Evolutionary conservation across 768 basidiomycete genomes (phyloP), one percentile per base, ranked within the genome.

Genomic region (Tylopilus intermedius): DNA sequence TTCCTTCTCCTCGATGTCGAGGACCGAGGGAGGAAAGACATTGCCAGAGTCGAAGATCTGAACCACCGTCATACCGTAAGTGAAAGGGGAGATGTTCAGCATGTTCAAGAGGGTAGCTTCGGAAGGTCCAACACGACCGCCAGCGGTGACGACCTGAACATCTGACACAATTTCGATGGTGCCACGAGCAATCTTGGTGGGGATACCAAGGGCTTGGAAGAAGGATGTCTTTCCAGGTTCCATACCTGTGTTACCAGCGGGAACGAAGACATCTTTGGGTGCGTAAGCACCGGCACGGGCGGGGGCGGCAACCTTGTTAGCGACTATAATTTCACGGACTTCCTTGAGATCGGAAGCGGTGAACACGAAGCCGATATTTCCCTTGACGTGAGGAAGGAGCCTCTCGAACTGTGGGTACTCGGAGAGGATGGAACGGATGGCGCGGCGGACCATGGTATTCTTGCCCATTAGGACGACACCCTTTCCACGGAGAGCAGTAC

Each of bases 361-460:
- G 82, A 98, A 99, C 71, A 99, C 95, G 78, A 99, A 99, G 45
- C 96, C 96, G 64, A 99, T 90, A 83, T 99, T 99, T 63, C 95
- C 96, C 72, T 78, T 90, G 76, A 99, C 79, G 79, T 90, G 83
- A 59, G 94, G 95, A 55, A 99, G 87, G 73, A 99, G 88, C 67
- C 84, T 88, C 79, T 99, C 96, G 78, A 87, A 94, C 69, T 94
- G 87, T 49, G 95, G 96, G 79, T 76, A 79, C 64, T 98, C 96
- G 60, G 80, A 56, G 67, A 97, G 84, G 74, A 97, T 84, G 66
- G 86, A 79, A 59, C 96, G 93, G 58, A 99, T 82, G 56, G 94
- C 96, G 65, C 96, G 92, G 77, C 96, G 91, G 66, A 99, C 94
- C 95, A 98, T 97, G 70, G 96, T 99, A 86, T 99, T 99, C 79